A percentile compares a stretch with the other conserved stretches of the same genome.
phyloP scores from a whole-genome alignment of 2,329 filamentous ascomycete genomes.

The Penicillium sp. region DNA sequence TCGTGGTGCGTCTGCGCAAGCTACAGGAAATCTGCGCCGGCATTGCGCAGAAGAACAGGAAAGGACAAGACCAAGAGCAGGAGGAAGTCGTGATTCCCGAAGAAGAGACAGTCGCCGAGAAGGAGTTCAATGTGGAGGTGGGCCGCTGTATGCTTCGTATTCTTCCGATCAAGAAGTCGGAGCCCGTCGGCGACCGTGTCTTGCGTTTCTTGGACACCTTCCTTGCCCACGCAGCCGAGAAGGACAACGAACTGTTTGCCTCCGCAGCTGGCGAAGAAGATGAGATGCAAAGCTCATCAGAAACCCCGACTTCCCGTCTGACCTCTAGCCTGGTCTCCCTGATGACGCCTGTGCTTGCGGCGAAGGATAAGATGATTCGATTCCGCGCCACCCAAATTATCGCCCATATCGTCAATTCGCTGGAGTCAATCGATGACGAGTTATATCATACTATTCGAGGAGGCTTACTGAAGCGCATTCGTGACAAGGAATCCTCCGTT shows the following conservation, averaged over 20 bases:
- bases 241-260: constrained; percentile 68
- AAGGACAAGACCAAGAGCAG: constrained; percentile 57
- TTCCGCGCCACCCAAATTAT: constrained; percentile 89
- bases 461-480: constrained; percentile 79
- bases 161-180: constrained; percentile 88
- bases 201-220: constrained; percentile 89
- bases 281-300: constrained; percentile 71
- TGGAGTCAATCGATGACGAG: constrained; percentile 90
- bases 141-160: constrained; percentile 79
- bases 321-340: constrained; percentile 74
- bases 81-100: constrained; percentile 47
- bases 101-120: constrained; percentile 74
- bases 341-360: constrained; percentile 74
- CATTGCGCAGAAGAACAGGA: constrained; percentile 50
- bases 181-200: constrained; percentile 81
- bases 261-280: constrained; percentile 69
- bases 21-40: constrained; percentile 82
- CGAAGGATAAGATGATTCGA: constrained; percentile 91
- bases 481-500: constrained; percentile 92
- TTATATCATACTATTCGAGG: constrained; percentile 81
- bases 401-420: constrained; percentile 87
- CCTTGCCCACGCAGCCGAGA: constrained; percentile 69
- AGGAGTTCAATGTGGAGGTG: constrained; percentile 86
- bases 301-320: constrained; percentile 83
- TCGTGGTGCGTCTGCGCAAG: constrained; percentile 84